A percentile compares a stretch with the other conserved stretches of the same genome.
Conservation (phyloP, 805 yeast species). For the Sugiyamaella floridensis region DNA sequence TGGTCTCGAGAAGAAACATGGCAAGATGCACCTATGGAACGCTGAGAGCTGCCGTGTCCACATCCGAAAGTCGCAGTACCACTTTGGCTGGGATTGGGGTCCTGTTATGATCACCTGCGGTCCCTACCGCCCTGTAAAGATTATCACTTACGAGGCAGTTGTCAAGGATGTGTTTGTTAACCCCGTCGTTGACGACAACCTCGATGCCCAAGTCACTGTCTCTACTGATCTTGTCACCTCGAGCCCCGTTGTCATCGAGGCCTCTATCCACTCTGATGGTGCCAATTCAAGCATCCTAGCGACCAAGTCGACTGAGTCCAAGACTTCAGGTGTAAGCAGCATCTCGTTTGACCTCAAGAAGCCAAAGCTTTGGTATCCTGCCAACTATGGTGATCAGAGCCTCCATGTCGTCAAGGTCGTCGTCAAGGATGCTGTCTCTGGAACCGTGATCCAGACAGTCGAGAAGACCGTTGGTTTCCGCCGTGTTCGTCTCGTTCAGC, state of each 20-base stretch:
- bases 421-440: neutral
- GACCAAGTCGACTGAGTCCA: neutral
- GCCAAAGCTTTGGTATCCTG: conserved; percentile 40
- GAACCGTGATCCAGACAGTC: conserved; percentile 13
- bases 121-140: conserved; percentile 35
- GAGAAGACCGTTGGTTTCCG: conserved; percentile 34
- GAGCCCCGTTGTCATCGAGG: conserved; percentile 6
- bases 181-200: conserved; percentile 12
- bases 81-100: conserved; percentile 58
- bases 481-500: conserved; percentile 36
- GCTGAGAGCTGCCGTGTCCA: conserved; percentile 41
- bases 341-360: conserved; percentile 18
- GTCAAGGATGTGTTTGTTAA: conserved; percentile 22
- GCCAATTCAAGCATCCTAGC: neutral
- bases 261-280: conserved; percentile 1
- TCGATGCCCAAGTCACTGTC: conserved; percentile 11
- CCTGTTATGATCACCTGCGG: conserved; percentile 40
- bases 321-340: neutral
- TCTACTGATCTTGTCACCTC: conserved; percentile 4
- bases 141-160: conserved; percentile 22
- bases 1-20: conserved; percentile 30
- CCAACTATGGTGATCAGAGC: conserved; percentile 33
- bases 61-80: conserved; percentile 47
- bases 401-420: conserved; percentile 28
- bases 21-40: conserved; percentile 31